Evolutionary conservation across 2,329 filamentous ascomycete genomes (phyloP), one percentile per base, ranked within the genome.

Genomic region (Fusarium nodosum): DNA sequence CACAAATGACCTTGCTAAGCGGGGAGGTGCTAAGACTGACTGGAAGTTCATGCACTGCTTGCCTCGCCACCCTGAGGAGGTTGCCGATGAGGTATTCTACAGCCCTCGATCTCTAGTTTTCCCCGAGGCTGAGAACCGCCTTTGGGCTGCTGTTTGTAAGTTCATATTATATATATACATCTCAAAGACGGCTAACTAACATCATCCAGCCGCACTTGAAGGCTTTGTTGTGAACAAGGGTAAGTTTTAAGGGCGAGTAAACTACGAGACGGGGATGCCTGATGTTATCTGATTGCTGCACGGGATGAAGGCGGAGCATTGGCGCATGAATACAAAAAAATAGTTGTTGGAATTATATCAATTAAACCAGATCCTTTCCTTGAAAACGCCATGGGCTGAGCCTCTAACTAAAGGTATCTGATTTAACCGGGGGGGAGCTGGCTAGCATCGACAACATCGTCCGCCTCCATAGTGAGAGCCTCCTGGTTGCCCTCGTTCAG

Each of bases 21-120:
- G 90, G 51, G 94, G 94, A 44, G 94, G 93, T 22, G 96, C 96
- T 42, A 97, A 96, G 79, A 85, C 91, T 16, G 87, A 87, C 68
- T 99, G 96, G 96, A 94, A 93, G 80, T 99, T 99, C 79, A 97
- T 99, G 96, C 96, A 99, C 83, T 99, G 96, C 79, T 82, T 99
- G 62, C 96, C 96, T 16, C 88, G 96, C 67, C 94, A 99, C 77
- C 88, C 88, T 0, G 95, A 99, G 79, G 96, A 99, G 82, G 96
- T 99, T 34, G 89, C 87, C 60, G 95, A 99, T 76, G 94, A 96
- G 76, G 94, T 99, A 3, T 98, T 99, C 77, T 97, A 98, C 80
- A 90, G 93, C 48, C 85, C 88, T 0, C 87, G 91, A 75, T 97
- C 93, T 39, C 83, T 99, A 28, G 96, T 98, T 6, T 99, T 97